Evolutionary conservation across 208 protist species (phyloP), one percentile per base, ranked within the genome.

Genomic region (Crithidia expoeki): DNA sequence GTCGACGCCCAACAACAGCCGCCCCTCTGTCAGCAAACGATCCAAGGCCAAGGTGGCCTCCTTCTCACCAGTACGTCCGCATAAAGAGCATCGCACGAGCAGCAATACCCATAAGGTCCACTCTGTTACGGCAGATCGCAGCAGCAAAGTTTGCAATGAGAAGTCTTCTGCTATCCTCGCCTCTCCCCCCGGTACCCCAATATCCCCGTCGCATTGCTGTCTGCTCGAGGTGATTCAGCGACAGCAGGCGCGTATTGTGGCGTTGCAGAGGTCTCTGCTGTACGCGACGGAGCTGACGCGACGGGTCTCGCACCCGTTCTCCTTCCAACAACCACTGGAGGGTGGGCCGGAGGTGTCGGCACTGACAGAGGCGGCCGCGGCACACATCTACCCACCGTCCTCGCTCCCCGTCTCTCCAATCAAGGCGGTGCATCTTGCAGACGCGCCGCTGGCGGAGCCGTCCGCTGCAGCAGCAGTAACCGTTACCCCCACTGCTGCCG

Each of bases 191-290:
- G 7, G 6, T 19, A 32, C 28, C 19, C 19, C 40, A 7, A 27
- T 42, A 4, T 52, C 64, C 6, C 28, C 49, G 9, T 49, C 64
- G 38, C 53, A 64, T n/a, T 38, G 12, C 21, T 28, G 53, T 17
- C 42, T 79, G n/a, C 49, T 71, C 4, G 32, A 68, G 6, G 27
- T 74, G 4, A 63, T 79, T 50, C 28, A 62, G 51, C 49, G 70
- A 61, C 68, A 79, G 52, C 68, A 74, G 56, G 49, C 51, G 46
- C 68, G 74, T 50, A 79, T 79, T 33, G 60, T 28, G 33, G 49
- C 60, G 11, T 49, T 79, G 46, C 67, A 78, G 17, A 27, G 46
- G 27, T 64, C 65, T 10, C 50, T 78, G 49, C 46, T 21, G 19
- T 32, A 40, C 30, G 65, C 59, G 6, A 44, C 32, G 23, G 33